These are phyloP conservation scores for Tetratostichococcus sp. DNA, from an alignment of 139 green algal species.

Conservation along the genomic window DNA sequence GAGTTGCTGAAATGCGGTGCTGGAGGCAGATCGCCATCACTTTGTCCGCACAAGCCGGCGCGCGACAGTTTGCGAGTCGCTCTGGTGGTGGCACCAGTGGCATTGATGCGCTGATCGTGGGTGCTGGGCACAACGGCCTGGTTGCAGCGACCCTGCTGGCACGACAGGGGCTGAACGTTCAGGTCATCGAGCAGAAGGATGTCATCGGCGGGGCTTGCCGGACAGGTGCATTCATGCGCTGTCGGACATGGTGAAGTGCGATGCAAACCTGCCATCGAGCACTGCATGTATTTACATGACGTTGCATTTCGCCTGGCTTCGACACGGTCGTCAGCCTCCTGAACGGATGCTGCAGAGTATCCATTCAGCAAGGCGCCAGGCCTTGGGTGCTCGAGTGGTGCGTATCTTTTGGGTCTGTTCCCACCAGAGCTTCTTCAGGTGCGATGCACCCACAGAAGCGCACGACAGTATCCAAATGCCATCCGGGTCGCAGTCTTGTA, in stretches of 20 bases:
- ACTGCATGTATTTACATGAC: no score
- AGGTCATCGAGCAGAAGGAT: constrained; percentile 38
- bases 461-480: no score
- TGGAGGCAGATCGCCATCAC: no score
- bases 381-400: constrained; percentile 47
- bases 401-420: constrained; percentile 61
- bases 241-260: no score
- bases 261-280: no score
- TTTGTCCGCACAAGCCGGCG: no score
- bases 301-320: no score
- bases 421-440: constrained; percentile 50
- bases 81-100: no score
- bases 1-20: no score
- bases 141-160: constrained; percentile 50
- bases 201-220: constrained; percentile 52
- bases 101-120: constrained; percentile 36
- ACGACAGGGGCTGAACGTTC: constrained; percentile 33
- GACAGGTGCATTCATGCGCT: constrained; percentile 21
- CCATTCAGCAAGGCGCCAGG: constrained; percentile 51
- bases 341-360: constrained; percentile 40
- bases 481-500: no score
- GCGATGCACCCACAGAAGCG: background rate
- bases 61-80: no score
- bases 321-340: no score
- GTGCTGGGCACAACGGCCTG: constrained; percentile 54